Conservation (phyloP, 352 stramenopile genomes). For the Lagenidium giganteum region DNA sequence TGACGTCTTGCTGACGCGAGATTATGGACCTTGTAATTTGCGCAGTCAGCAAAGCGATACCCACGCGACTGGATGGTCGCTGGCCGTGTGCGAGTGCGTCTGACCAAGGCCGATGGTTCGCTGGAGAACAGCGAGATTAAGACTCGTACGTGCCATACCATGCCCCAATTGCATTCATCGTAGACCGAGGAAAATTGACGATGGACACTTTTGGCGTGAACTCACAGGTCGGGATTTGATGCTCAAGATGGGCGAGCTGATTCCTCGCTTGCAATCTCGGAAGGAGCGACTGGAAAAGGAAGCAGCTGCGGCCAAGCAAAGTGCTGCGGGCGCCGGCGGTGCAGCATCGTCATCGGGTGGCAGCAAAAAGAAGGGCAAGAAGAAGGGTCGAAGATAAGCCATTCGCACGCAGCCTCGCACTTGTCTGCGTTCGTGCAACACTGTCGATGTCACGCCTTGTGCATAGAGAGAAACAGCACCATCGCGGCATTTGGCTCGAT, state of each 20-base stretch:
- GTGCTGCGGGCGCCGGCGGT: slow-evolving; percentile 20
- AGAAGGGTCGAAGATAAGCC: slow-evolving; percentile 68
- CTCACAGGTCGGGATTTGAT: slow-evolving; percentile 36
- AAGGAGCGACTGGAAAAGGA: slow-evolving; percentile 62
- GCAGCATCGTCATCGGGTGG: slow-evolving; percentile 12
- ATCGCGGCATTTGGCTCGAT: too few relatives aligned
- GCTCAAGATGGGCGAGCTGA: slow-evolving; percentile 73
- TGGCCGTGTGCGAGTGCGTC: slow-evolving; percentile 53
- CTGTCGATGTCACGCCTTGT: not conserved
- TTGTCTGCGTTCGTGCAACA: not conserved
- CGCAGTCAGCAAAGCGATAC: slow-evolving; percentile 56
- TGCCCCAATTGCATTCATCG: too few relatives aligned
- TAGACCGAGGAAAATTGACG: too few relatives aligned
- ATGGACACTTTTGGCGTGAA: not conserved
- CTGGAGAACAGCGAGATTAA: slow-evolving; percentile 47
- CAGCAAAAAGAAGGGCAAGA: slow-evolving; percentile 78
- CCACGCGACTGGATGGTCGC: slow-evolving; percentile 51
- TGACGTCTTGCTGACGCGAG: not conserved
- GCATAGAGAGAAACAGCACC: not conserved
- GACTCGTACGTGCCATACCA: slow-evolving; percentile 26
- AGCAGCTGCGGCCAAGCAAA: slow-evolving; percentile 39
- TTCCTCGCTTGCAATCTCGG: slow-evolving; percentile 66
- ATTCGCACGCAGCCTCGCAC: too few relatives aligned
- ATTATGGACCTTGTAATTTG: too few relatives aligned
- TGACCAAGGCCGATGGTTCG: slow-evolving; percentile 36